A percentile compares a stretch with the other conserved stretches of the same genome.
Conservation (phyloP, 2,329 filamentous ascomycete species). For the Aureobasidium namibiae region DNA sequence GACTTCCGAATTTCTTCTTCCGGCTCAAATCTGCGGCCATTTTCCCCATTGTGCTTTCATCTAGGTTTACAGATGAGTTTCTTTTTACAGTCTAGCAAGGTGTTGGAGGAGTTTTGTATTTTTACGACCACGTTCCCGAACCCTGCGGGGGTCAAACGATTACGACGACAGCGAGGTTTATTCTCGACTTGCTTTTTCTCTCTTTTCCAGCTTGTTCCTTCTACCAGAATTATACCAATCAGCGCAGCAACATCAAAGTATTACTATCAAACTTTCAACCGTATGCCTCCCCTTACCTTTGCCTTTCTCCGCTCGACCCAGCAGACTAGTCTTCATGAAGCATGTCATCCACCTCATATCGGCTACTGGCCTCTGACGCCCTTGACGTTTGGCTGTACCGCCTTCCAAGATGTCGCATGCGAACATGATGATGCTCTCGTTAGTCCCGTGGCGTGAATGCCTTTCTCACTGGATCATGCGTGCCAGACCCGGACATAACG, state of each 20-base stretch:
- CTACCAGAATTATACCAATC: constrained; percentile 4
- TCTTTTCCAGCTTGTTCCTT: background rate
- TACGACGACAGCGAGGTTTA: background rate
- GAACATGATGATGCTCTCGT: no score
- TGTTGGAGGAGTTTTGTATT: constrained; percentile 12
- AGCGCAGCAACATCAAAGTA: background rate
- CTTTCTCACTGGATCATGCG: no score
- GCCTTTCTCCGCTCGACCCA: background rate
- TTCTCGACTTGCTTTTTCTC: background rate
- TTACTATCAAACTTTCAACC: background rate
- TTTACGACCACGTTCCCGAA: background rate
- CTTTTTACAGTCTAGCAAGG: constrained; percentile 7
- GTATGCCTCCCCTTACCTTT: background rate
- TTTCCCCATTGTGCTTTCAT: background rate
- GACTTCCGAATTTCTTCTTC: background rate
- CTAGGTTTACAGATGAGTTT: background rate
- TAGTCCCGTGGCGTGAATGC: no score
- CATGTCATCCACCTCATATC: background rate
- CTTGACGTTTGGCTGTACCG: background rate
- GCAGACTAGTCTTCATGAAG: background rate
- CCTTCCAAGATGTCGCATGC: background rate
- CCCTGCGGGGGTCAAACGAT: background rate
- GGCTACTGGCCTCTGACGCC: background rate
- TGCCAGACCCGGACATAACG: no score
- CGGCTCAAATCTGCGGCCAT: background rate